Conservation (phyloP, 2,329 filamentous ascomycete genomes). For the Alternaria gansuensis region DNA sequence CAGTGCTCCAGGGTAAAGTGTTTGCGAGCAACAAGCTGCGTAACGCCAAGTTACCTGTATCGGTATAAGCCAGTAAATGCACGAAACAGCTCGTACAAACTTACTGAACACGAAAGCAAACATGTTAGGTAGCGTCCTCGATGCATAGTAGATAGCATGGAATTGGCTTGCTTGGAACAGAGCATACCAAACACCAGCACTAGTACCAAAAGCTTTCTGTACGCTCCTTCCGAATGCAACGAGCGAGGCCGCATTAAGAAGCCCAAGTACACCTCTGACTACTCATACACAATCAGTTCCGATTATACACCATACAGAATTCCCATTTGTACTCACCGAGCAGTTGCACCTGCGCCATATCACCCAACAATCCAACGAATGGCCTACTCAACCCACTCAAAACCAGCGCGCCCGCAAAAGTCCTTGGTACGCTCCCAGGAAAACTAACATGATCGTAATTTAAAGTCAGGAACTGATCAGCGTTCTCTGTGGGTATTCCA, state of each 20-base stretch:
- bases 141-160: constrained; percentile 91
- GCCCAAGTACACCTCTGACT: constrained; percentile 80
- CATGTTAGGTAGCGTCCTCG: constrained; percentile 92
- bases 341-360: constrained; percentile 65
- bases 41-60: constrained; percentile 71
- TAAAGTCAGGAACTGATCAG: constrained; percentile 63
- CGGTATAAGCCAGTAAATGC: not conserved
- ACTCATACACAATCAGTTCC: constrained; percentile 14
- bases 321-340: constrained; percentile 56
- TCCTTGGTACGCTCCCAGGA: constrained; percentile 88
- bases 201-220: constrained; percentile 71
- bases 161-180: constrained; percentile 85
- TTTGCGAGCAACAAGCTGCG: constrained; percentile 61
- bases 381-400: constrained; percentile 78
- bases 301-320: not conserved
- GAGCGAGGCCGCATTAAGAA: constrained; percentile 76
- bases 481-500: constrained; percentile 71
- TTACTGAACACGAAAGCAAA: constrained; percentile 88
- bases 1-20: constrained; percentile 47
- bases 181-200: constrained; percentile 79
- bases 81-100: constrained; percentile 42
- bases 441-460: constrained; percentile 91
- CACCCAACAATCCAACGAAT: constrained; percentile 65
- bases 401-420: constrained; percentile 82
- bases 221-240: constrained; percentile 71